phyloP scores from a whole-genome alignment of 1,284 basidiomycete genomes.

The Pholiota adiposa region DNA sequence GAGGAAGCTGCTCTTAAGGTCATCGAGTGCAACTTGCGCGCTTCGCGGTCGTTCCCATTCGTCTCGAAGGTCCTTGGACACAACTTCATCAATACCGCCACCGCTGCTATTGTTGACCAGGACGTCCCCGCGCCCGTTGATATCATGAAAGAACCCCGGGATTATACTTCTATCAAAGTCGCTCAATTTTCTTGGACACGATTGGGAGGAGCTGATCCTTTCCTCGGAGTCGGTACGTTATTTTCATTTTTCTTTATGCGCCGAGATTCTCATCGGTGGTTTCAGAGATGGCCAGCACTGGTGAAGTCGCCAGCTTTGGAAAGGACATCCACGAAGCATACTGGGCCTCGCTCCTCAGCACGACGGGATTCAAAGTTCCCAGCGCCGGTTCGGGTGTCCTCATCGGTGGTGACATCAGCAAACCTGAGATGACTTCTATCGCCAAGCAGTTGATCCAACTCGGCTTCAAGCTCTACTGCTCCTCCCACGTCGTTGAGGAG shows the following conservation, averaged over 20 bases:
- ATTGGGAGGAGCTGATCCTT: slow-evolving; percentile 92
- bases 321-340: slow-evolving; percentile 95
- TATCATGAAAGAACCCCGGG: slow-evolving; percentile 87
- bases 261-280: slow-evolving; percentile 7
- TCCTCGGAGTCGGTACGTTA: slow-evolving; percentile 88
- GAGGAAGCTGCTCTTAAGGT: slow-evolving; percentile 87
- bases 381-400: slow-evolving; percentile 82
- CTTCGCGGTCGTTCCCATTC: slow-evolving; percentile 98
- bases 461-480: slow-evolving; percentile 94
- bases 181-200: slow-evolving; percentile 99
- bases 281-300: slow-evolving; percentile 97
- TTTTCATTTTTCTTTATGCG: slow-evolving; percentile 8
- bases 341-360: slow-evolving; percentile 90
- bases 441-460: slow-evolving; percentile 79
- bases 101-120: slow-evolving; percentile 88
- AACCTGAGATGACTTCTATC: slow-evolving; percentile 82
- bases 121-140: slow-evolving; percentile 95
- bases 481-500: slow-evolving; percentile 80
- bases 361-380: slow-evolving; percentile 91
- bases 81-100: slow-evolving; percentile 97
- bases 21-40: slow-evolving; percentile 98
- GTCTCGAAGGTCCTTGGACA: slow-evolving; percentile 97
- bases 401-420: slow-evolving; percentile 84
- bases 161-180: slow-evolving; percentile 98
- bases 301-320: slow-evolving; percentile 98